phyloP scores from a whole-genome alignment of 495 filamentous ascomycete species.

The Penicillium samsonianum region DNA sequence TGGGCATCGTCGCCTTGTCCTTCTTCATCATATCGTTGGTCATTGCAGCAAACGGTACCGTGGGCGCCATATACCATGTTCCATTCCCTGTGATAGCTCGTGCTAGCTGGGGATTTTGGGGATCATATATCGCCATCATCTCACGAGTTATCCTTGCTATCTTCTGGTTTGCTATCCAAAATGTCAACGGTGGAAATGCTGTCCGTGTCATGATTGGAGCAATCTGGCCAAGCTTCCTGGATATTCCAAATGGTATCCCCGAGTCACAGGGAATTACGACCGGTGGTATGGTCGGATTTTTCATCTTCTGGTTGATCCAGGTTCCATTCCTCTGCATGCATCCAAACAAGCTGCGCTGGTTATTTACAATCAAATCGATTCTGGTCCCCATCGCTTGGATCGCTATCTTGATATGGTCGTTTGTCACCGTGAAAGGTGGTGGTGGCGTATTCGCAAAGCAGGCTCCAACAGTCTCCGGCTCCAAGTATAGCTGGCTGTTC shows the following conservation, averaged over 20 bases:
- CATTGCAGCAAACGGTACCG: slow-evolving; percentile 64
- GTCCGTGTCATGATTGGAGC: slow-evolving; percentile 67
- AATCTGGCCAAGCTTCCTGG: slow-evolving; percentile 64
- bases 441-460: slow-evolving; percentile 36
- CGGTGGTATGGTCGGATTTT: slow-evolving; percentile 62
- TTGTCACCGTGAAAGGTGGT: slow-evolving; percentile 39
- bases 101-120: slow-evolving; percentile 69
- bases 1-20: slow-evolving; percentile 60
- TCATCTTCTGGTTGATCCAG: slow-evolving; percentile 56
- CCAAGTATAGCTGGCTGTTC: slow-evolving; percentile 46
- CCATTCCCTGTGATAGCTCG: slow-evolving; percentile 69
- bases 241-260: slow-evolving; percentile 56
- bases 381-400: slow-evolving; percentile 51
- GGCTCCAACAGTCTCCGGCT: slow-evolving; percentile 35
- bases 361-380: slow-evolving; percentile 47
- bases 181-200: slow-evolving; percentile 65
- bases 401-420: slow-evolving; percentile 52
- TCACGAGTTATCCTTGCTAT: slow-evolving; percentile 67
- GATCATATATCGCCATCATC: slow-evolving; percentile 66
- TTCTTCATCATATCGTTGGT: slow-evolving; percentile 64
- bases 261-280: slow-evolving; percentile 62
- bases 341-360: slow-evolving; percentile 46
- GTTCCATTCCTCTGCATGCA: slow-evolving; percentile 51
- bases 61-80: slow-evolving; percentile 62
- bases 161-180: slow-evolving; percentile 74